These are phyloP conservation scores for Lachnellula suecica DNA, from an alignment of 2,329 filamentous ascomycete species.

Conservation along the genomic window DNA sequence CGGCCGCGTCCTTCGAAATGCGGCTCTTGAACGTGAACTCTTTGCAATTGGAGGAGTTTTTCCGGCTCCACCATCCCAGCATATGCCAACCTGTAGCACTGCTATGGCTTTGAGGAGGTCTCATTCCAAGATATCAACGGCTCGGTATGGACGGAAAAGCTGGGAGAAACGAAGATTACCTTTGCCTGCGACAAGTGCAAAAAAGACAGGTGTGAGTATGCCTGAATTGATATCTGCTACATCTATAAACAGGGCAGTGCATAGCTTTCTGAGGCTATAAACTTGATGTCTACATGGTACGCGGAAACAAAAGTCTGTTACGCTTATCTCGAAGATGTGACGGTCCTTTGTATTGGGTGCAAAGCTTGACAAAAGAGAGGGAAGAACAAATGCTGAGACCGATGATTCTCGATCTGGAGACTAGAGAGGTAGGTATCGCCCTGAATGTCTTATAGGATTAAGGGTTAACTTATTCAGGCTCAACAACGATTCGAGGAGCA, in stretches of 20 bases:
- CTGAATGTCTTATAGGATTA: no score
- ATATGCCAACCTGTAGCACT: conserved; percentile 32
- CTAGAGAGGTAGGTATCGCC: no score
- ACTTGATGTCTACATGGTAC: conserved; percentile 22
- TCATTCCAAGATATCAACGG: conserved; percentile 20
- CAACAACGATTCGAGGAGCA: no score
- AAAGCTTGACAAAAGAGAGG: no score
- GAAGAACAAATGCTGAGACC: no score
- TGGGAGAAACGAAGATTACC: conserved; percentile 9
- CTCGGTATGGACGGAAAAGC: not conserved
- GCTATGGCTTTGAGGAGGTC: conserved; percentile 28
- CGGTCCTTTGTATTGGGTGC: no score
- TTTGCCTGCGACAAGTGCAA: conserved; percentile 5
- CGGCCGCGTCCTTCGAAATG: conserved; percentile 8
- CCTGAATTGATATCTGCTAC: conserved; percentile 22
- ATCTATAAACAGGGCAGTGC: conserved; percentile 20
- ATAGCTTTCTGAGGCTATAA: conserved; percentile 20
- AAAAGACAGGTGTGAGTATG: conserved; percentile 6
- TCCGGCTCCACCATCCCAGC: not conserved
- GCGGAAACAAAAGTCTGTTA: conserved; percentile 12
- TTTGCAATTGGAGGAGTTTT: conserved; percentile 11
- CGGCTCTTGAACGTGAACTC: conserved; percentile 21
- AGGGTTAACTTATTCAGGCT: no score
- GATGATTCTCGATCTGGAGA: no score
- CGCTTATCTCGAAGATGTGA: conserved; percentile 9